Evolutionary conservation across 129 eudicot genomes (phyloP).

Genomic region (Apium graveolens): DNA sequence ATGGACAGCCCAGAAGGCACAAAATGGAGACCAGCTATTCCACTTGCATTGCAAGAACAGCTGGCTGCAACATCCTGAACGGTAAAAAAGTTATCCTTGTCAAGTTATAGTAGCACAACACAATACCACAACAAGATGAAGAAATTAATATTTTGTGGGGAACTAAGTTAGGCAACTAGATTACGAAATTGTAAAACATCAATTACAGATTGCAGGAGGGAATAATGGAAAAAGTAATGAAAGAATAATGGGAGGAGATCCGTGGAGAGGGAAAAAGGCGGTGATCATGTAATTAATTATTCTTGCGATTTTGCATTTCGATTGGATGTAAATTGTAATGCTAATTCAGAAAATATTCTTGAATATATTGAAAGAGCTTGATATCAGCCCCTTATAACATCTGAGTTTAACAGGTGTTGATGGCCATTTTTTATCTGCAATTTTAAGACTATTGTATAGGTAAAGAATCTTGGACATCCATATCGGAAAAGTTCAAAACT

Average conservation of each 20-base stretch:
- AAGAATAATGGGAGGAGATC: background rate
- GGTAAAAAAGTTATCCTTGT: background rate
- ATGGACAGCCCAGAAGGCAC: constrained; percentile 94
- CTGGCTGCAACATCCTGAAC: constrained; percentile 19
- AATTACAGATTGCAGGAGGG: background rate
- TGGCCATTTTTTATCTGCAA: no score
- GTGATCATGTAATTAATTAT: background rate
- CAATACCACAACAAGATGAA: background rate
- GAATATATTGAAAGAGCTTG: no score
- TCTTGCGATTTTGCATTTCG: background rate
- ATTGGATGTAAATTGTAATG: background rate
- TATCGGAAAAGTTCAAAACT: no score
- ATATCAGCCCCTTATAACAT: no score
- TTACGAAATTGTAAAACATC: background rate
- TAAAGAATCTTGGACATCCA: no score
- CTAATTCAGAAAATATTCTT: no score
- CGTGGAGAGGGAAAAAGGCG: no score
- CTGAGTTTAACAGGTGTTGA: no score
- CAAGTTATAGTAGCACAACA: background rate
- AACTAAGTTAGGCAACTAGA: background rate
- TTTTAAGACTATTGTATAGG: no score
- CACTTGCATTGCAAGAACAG: constrained; percentile 65
- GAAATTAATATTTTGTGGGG: background rate
- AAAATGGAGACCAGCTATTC: constrained; percentile 87
- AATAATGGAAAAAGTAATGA: no score